A percentile compares a stretch with the other conserved stretches of the same genome.
These are phyloP conservation scores for Phytophthora podocarpi DNA, from an alignment of 352 stramenopile genomes.

Conservation along the genomic window DNA sequence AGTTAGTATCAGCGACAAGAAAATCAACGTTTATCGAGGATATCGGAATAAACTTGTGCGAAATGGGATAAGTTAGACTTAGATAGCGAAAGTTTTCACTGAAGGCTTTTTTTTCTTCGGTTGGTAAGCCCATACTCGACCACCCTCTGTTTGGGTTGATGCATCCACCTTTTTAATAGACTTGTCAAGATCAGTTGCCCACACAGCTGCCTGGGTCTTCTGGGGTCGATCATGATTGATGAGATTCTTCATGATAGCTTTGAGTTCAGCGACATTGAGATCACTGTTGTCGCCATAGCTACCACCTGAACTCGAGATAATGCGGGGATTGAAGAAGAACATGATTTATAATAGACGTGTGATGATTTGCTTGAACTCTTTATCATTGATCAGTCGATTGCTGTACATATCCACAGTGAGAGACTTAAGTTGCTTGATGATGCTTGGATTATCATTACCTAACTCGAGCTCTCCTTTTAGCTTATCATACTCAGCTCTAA, in stretches of 20 bases:
- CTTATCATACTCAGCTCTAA: no score
- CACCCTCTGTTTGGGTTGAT: slow-evolving; percentile 16
- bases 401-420: not conserved
- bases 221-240: no score
- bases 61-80: slow-evolving; percentile 10
- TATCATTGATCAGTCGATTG: not conserved
- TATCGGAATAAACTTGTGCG: slow-evolving; percentile 3
- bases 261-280: no score
- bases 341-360: no score
- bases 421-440: no score
- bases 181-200: slow-evolving; percentile 20
- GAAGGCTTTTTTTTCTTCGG: slow-evolving; percentile 14
- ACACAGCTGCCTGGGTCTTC: no score
- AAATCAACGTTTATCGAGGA: slow-evolving; percentile 15
- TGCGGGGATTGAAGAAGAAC: no score
- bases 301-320: no score
- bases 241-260: no score
- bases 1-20: slow-evolving; percentile 19
- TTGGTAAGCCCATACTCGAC: slow-evolving; percentile 17
- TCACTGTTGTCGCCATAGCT: no score
- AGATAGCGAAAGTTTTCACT: slow-evolving; percentile 21
- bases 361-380: not conserved
- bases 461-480: no score
- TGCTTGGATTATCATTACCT: no score
- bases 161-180: slow-evolving; percentile 9